phyloP scores from a whole-genome alignment of 2,329 filamentous ascomycete genomes.

The Fonsecaea pedrosoi region DNA sequence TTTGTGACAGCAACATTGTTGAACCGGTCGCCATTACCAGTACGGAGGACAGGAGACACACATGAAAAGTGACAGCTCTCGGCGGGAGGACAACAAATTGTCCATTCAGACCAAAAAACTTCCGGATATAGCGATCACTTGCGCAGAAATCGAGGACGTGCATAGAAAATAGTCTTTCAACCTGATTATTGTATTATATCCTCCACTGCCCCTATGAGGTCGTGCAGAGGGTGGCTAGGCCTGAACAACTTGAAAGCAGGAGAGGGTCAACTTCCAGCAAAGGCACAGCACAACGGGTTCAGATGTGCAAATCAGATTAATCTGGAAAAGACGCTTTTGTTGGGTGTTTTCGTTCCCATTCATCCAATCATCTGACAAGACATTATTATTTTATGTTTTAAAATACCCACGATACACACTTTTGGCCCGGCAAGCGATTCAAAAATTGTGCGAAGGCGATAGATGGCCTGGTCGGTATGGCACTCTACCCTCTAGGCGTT shows the following conservation, averaged over 20 bases:
- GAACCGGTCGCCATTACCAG: no score
- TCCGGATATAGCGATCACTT: background rate
- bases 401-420: slow-evolving; percentile 11
- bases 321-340: background rate
- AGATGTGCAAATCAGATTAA: background rate
- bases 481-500: slow-evolving; percentile 28
- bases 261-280: background rate
- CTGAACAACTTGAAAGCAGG: background rate
- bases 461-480: slow-evolving; percentile 33
- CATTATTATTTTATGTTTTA: slow-evolving; percentile 8
- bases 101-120: no score
- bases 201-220: background rate
- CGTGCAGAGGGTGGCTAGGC: background rate
- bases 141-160: background rate
- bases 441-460: slow-evolving; percentile 34
- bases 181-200: background rate
- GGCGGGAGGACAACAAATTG: no score
- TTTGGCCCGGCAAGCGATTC: background rate
- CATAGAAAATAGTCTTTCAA: background rate
- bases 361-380: slow-evolving; percentile 8
- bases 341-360: background rate
- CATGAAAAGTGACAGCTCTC: no score
- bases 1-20: no score
- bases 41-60: no score
- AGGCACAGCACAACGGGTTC: background rate